Evolutionary conservation across 83 land plant genomes (phyloP), one percentile per base, ranked within the genome.

Genomic region (Picea mariana): DNA sequence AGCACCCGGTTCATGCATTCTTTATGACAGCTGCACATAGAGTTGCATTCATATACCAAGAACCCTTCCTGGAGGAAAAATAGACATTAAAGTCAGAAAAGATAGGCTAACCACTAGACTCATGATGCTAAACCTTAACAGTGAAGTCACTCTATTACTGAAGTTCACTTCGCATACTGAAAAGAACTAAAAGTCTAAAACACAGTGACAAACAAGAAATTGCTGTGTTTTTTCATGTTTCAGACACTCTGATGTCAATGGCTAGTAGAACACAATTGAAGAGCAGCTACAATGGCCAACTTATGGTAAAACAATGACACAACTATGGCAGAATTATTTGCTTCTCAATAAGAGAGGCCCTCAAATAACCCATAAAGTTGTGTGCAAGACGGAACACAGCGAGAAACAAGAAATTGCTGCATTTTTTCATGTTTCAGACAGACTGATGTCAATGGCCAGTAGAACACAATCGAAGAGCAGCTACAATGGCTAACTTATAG

Each of bases 41-140:
- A 84, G 83, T 98, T 98, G 91, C 99, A 98, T 85, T 98, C 99
- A 86, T 98, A 98, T 26, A 96, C 93, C 80, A 93, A 87, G 77
- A 90, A 94, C 26, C 99, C 99, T 82, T 94, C 99, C 99, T 98
- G 91, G 49, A 79, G 26, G 78, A 55, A 11, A 47, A 78, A 24
- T 23, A 38, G 26, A 75, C 59, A 47, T 20, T 55, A 47, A 47
- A 0, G 55, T 75, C 77, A 38, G 58, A 75, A 75, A 55, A 49
- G 81, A 40, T 81, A 17, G n/a, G 72, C 15, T 24, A 68, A 13
- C 20, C 26, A 66, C 67, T 21, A 75, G 24, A 75, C 15, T 23
- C 26, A 75, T 13, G 55, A 23, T n/a, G 77, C 27, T n/a, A 75
- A 9, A 27, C 52, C 20, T 69, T 78, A 67, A 13, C 34, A 44